Evolutionary conservation across 192 early-diverging fungal genomes (phyloP).

Genomic region (Umbelopsis sp.): DNA sequence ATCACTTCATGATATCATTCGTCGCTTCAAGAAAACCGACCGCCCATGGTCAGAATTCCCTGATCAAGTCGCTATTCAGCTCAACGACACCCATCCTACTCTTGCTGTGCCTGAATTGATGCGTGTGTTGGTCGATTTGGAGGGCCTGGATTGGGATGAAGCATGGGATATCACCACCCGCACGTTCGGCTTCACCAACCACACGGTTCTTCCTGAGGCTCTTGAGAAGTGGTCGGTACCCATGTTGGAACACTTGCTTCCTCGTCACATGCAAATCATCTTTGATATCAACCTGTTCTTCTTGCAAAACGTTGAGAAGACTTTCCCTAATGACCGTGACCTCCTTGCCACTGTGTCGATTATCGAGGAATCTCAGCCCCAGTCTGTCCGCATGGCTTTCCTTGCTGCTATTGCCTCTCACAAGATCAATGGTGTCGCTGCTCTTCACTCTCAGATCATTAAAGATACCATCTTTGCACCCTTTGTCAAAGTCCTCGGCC

Average conservation of each 20-base stretch:
- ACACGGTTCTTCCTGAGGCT: constrained; percentile 98
- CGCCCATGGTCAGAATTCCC: constrained; percentile 88
- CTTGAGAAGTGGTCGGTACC: constrained; percentile 98
- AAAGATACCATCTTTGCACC: constrained; percentile 86
- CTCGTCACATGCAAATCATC: constrained; percentile 98
- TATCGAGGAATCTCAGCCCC: constrained; percentile 91
- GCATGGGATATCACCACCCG: constrained; percentile 91
- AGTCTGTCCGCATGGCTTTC: constrained; percentile 97
- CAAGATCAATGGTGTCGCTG: constrained; percentile 96
- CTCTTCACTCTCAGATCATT: constrained; percentile 80
- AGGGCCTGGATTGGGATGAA: constrained; percentile 89
- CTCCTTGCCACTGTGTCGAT: constrained; percentile 86
- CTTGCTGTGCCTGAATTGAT: constrained; percentile 92
- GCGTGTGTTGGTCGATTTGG: constrained; percentile 91
- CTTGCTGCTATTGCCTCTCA: constrained; percentile 94
- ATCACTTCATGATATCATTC: constrained; percentile 85
- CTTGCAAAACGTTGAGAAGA: constrained; percentile 89
- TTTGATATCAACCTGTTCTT: constrained; percentile 99
- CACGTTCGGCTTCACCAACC: constrained; percentile 98
- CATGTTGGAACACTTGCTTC: constrained; percentile 88
- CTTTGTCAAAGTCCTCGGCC: constrained; percentile 88
- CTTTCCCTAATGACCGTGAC: constrained; percentile 85
- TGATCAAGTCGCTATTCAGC: constrained; percentile 92
- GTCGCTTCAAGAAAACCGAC: constrained; percentile 90
- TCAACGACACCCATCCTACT: constrained; percentile 98